Conservation (phyloP, 306 rosid species). For the Rosa chinensis region DNA sequence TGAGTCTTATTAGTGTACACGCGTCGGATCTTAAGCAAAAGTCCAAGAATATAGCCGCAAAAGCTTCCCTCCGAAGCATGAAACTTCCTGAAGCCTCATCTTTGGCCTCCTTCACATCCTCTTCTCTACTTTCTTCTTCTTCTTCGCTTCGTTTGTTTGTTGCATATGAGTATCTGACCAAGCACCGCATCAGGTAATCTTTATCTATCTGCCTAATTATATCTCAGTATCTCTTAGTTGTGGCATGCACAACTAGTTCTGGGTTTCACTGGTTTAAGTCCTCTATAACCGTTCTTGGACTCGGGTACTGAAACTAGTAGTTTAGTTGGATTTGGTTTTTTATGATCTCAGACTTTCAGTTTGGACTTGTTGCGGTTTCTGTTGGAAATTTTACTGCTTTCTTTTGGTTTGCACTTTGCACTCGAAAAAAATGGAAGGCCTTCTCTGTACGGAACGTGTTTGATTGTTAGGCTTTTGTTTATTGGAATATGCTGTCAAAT, state of each 20-base stretch:
- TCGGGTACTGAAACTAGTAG: not conserved
- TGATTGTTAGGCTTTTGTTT: not conserved
- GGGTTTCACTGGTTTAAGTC: not conserved
- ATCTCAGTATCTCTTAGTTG: not conserved
- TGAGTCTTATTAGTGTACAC: not conserved
- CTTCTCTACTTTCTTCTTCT: not conserved
- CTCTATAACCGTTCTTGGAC: not conserved
- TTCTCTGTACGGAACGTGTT: not conserved
- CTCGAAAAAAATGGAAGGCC: too few species aligned
- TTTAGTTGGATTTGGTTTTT: not conserved
- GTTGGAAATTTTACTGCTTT: not conserved
- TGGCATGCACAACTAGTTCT: not conserved
- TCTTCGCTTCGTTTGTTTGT: not conserved
- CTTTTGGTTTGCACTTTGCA: not conserved
- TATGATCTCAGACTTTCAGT: not conserved
- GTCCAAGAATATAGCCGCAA: not conserved
- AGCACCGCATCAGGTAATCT: not conserved
- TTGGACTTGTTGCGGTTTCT: not conserved
- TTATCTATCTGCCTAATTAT: not conserved
- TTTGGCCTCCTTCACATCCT: not conserved
- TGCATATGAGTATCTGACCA: not conserved
- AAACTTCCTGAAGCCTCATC: constrained; percentile 11
- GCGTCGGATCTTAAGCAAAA: not conserved
- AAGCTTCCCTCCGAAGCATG: not conserved
- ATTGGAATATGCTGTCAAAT: not conserved